Evolutionary conservation across 306 rosid genomes (phyloP).

Genomic region (Cajanus cajan): DNA sequence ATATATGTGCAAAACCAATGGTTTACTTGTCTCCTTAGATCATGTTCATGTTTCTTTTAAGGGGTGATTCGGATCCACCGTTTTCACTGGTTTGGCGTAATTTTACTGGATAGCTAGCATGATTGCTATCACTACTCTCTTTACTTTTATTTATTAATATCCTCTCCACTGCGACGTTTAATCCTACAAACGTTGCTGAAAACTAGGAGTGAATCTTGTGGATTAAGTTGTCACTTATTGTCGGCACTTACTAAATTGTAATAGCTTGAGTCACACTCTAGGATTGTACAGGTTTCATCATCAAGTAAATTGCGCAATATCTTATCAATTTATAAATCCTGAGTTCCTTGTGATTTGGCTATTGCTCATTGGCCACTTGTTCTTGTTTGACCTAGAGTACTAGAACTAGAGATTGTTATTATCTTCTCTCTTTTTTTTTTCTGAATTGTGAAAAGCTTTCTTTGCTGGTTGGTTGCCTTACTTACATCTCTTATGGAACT

Average conservation of each 20-base stretch:
- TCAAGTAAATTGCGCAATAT: background rate
- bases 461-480: constrained; percentile 17
- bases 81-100: constrained; percentile 39
- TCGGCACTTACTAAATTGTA: constrained; percentile 1
- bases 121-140: constrained; percentile 9
- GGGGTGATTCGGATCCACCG: constrained; percentile 29
- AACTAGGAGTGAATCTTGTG: constrained; percentile 25
- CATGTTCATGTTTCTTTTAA: constrained; percentile 16
- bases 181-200: constrained; percentile 21
- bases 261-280: constrained; percentile 13
- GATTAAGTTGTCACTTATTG: constrained; percentile 24
- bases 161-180: background rate
- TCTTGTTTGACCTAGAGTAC: constrained; percentile 10
- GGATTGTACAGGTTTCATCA: constrained; percentile 14
- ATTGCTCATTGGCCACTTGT: background rate
- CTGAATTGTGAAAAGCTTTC: background rate
- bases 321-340: background rate
- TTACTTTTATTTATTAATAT: background rate
- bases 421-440: background rate
- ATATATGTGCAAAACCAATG: background rate
- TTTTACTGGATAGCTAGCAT: constrained; percentile 25
- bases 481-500: background rate
- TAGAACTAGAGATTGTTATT: background rate
- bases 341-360: background rate
- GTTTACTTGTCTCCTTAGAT: constrained; percentile 19